Evolutionary conservation across 2,329 filamentous ascomycete species (phyloP).

Genomic region (Paecilomyces dactylethromorphus): DNA sequence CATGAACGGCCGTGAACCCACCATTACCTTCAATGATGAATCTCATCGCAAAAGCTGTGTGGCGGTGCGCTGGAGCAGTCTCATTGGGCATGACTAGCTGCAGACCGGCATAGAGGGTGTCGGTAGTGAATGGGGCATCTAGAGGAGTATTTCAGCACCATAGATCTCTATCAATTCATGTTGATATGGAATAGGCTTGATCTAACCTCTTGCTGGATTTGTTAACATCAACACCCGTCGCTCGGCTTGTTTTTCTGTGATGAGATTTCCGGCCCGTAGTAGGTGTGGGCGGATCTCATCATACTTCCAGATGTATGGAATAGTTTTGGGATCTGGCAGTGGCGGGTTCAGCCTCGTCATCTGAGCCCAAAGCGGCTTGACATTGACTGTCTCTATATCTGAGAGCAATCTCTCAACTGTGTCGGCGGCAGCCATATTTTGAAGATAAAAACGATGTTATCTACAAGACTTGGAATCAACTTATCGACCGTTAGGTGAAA

Average conservation of each 20-base stretch:
- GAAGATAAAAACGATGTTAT: background rate
- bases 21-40: constrained; percentile 46
- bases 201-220: constrained; percentile 27
- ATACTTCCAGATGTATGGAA: constrained; percentile 35
- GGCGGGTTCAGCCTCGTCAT: constrained; percentile 45
- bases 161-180: background rate
- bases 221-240: constrained; percentile 36
- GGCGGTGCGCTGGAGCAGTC: constrained; percentile 47
- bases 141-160: background rate
- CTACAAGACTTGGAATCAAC: background rate
- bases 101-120: constrained; percentile 49
- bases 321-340: constrained; percentile 37
- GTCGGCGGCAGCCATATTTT: constrained; percentile 4
- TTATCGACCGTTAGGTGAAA: background rate
- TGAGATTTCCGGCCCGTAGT: constrained; percentile 28
- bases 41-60: constrained; percentile 47
- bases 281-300: constrained; percentile 27
- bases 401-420: constrained; percentile 11
- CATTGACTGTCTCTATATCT: constrained; percentile 16
- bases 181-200: background rate
- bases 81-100: constrained; percentile 50
- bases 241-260: constrained; percentile 32
- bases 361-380: constrained; percentile 42
- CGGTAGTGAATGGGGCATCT: constrained; percentile 48
- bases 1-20: constrained; percentile 51